Evolutionary conservation across 345 rosid genomes (phyloP), one percentile per base, ranked within the genome.

Genomic region (Raphanus raphanistrum): DNA sequence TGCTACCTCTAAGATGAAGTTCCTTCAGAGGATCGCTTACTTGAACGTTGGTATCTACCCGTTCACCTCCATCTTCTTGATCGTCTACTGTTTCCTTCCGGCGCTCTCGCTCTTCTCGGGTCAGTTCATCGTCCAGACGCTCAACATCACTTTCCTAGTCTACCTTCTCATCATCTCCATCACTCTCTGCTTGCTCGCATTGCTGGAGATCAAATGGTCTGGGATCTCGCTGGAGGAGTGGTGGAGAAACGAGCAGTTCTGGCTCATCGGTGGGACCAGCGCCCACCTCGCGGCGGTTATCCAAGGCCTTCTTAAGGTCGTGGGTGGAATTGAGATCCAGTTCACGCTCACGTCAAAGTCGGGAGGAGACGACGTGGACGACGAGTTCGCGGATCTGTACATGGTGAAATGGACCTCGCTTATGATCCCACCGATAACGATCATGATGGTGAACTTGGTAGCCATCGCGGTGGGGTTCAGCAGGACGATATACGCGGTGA

Each of bases 201-300:
- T 94, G n/a, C 98, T 94, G 0, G 98, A 94, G 88, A 88, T 94
- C 70, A 92, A 89, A 82, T 94, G 98, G 98, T 94, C 98, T 0
- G 98, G 98, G 5, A 94, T 94, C 54, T 89, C 83, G 48, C 84
- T 94, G 0, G 98, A 94, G 65, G 98, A 94, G 67, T 92, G 98
- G 98, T 92, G 98, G 98, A 88, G 98, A 78, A 94, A 92, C 66
- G 98, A 94, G 75, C 98, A 94, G 84, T 94, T 94, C 77, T 94
- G 98, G 98, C 80, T 94, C 78, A 94, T 94, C 8, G 98, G 98
- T 27, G 98, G 98, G 9, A 94, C 98, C 3, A 94, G 98, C 45
- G 98, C 98, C 0, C 98, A 94, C 74, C 90, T 94, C 21, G 98
- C 98, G 2, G 98, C 98, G 2, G 98, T 94, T 54, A 87, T 94